These are phyloP conservation scores for Lipomyces chichibuensis DNA, from an alignment of 805 yeast species.

Conservation along the genomic window DNA sequence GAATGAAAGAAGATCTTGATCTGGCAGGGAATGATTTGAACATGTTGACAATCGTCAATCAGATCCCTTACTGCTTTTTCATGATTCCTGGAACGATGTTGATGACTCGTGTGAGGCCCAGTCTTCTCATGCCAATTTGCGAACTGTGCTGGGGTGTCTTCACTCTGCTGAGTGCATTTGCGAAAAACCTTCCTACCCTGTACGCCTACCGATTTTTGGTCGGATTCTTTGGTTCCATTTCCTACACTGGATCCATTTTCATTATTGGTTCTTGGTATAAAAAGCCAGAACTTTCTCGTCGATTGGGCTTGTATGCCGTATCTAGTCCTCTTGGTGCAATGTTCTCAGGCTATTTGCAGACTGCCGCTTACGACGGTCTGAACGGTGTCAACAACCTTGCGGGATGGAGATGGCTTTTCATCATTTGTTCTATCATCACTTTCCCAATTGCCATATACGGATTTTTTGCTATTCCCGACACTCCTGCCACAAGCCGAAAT, in stretches of 20 bases:
- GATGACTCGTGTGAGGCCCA: conserved; percentile 44
- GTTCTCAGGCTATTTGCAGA: conserved; percentile 52
- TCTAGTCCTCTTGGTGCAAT: conserved; percentile 49
- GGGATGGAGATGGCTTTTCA: conserved; percentile 71
- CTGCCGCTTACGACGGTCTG: conserved; percentile 49
- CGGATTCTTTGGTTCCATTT: conserved; percentile 51
- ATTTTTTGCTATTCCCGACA: conserved; percentile 55
- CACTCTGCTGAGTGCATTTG: conserved; percentile 46
- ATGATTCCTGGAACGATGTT: conserved; percentile 50
- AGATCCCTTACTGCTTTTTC: conserved; percentile 48
- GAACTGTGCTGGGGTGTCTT: conserved; percentile 48
- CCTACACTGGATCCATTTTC: conserved; percentile 40
- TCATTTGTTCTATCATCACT: conserved; percentile 60
- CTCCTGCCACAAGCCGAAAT: conserved; percentile 49
- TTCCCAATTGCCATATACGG: conserved; percentile 48
- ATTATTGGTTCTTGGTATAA: conserved; percentile 50
- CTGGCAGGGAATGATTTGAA: conserved; percentile 51
- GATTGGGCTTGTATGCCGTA: conserved; percentile 50
- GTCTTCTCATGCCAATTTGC: conserved; percentile 44
- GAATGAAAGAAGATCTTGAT: conserved; percentile 55
- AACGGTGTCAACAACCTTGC: conserved; percentile 48
- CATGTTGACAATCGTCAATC: conserved; percentile 23
- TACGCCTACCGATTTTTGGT: conserved; percentile 51
- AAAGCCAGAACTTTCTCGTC: conserved; percentile 49
- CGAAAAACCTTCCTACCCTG: conserved; percentile 42